These are phyloP conservation scores for Arctium minus DNA, from an alignment of 129 eudicot genomes.

Conservation along the genomic window DNA sequence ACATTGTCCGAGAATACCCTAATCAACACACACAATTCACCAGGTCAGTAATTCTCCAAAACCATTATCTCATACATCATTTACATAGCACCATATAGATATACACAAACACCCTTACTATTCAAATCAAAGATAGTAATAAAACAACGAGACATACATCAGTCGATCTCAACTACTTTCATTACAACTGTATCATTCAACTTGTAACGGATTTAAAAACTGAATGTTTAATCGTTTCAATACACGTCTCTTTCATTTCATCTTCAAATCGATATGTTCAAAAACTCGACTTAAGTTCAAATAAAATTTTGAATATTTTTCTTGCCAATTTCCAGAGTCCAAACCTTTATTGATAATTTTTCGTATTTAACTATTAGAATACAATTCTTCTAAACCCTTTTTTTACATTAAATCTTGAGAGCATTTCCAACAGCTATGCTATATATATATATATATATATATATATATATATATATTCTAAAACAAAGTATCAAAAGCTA, in stretches of 20 bases:
- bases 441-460: too few species aligned
- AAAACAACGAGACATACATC: neutral
- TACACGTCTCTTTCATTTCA: too few species aligned
- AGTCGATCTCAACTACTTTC: neutral
- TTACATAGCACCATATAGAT: neutral
- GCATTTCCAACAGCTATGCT: too few species aligned
- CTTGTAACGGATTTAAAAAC: neutral
- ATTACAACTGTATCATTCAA: neutral
- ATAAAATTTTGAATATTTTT: too few species aligned
- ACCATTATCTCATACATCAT: neutral
- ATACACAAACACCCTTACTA: neutral
- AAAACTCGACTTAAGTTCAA: neutral
- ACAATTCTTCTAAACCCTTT: too few species aligned
- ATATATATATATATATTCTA: too few species aligned
- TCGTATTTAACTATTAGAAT: too few species aligned
- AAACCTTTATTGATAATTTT: too few species aligned
- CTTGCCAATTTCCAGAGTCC: too few species aligned
- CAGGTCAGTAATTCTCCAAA: neutral
- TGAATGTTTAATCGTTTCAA: too few species aligned
- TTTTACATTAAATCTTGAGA: too few species aligned
- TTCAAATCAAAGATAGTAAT: neutral
- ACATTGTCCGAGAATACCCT: neutral
- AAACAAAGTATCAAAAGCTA: too few species aligned
- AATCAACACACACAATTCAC: neutral
- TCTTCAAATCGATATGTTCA: neutral